A percentile compares a stretch with the other conserved stretches of the same genome.
Conservation (phyloP, 345 rosid genomes). For the Eucalyptus cladocalyx region DNA sequence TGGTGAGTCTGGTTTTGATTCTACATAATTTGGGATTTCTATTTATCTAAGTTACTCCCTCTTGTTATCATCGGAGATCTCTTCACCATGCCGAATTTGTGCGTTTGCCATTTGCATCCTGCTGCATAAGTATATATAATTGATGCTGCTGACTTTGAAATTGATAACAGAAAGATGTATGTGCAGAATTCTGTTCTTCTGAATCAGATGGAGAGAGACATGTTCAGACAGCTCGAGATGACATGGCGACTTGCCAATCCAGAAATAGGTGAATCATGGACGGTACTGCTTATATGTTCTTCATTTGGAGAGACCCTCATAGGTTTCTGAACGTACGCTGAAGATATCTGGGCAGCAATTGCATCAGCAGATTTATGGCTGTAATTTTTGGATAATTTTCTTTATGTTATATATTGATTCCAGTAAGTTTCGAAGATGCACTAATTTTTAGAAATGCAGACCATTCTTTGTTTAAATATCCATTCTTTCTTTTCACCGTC, state of each 20-base stretch:
- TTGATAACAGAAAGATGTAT: not conserved
- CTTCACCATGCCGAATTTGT: not conserved
- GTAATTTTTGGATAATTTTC: not conserved
- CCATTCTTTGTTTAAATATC: not conserved
- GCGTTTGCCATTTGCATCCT: not conserved
- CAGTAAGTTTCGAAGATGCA: not conserved
- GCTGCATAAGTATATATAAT: not conserved
- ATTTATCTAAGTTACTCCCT: not conserved
- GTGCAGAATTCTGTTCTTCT: not conserved
- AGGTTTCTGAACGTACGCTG: not conserved
- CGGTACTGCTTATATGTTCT: not conserved
- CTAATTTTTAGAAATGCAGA: not conserved
- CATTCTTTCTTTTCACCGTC: not conserved
- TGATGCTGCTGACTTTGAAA: not conserved
- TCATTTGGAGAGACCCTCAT: not conserved
- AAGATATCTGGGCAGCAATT: not conserved
- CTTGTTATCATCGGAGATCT: not conserved
- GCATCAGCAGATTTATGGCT: not conserved
- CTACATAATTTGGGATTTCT: not conserved
- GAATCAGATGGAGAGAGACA: not conserved
- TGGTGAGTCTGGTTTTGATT: not conserved
- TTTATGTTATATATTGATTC: not conserved
- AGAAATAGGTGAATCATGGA: not conserved
- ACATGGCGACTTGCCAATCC: not conserved
- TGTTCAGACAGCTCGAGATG: not conserved